Percentiles rank a stretch among this genome's conserved stretches.
phyloP scores from a whole-genome alignment of 2,329 filamentous ascomycete species.

The Talaromyces sp. region DNA sequence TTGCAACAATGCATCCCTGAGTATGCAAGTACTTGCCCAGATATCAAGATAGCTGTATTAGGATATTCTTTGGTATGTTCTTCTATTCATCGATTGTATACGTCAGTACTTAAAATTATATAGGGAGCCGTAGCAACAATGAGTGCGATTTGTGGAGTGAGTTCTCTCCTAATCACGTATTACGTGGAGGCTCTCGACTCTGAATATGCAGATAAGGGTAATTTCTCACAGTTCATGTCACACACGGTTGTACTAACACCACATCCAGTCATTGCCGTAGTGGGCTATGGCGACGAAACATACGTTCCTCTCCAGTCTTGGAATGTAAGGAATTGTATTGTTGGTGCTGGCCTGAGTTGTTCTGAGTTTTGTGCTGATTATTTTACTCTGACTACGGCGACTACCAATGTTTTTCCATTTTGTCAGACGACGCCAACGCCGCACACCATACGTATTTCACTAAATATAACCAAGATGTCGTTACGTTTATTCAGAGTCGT shows the following conservation, averaged over 20 bases:
- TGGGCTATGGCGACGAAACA: background rate
- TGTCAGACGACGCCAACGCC: background rate
- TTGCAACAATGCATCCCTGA: slow-evolving; percentile 22
- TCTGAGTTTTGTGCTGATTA: background rate
- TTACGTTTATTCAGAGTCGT: background rate
- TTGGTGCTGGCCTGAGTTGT: background rate
- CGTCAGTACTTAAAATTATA: background rate
- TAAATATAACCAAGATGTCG: background rate
- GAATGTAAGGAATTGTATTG: background rate
- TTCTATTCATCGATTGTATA: background rate
- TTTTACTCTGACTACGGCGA: background rate
- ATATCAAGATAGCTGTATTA: slow-evolving; percentile 20
- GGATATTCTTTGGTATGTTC: slow-evolving; percentile 19
- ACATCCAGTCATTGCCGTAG: background rate
- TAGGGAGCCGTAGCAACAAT: slow-evolving; percentile 21
- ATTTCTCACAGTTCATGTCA: too few species aligned
- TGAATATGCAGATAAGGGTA: background rate
- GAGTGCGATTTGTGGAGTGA: slow-evolving; percentile 23
- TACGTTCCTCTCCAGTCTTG: background rate
- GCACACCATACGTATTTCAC: background rate
- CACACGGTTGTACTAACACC: background rate
- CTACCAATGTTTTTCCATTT: background rate
- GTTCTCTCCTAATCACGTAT: slow-evolving; percentile 13
- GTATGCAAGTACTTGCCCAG: slow-evolving; percentile 20
- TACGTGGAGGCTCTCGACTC: slow-evolving; percentile 5